phyloP scores from a whole-genome alignment of 768 basidiomycete species.

The Mycena alexandri region DNA sequence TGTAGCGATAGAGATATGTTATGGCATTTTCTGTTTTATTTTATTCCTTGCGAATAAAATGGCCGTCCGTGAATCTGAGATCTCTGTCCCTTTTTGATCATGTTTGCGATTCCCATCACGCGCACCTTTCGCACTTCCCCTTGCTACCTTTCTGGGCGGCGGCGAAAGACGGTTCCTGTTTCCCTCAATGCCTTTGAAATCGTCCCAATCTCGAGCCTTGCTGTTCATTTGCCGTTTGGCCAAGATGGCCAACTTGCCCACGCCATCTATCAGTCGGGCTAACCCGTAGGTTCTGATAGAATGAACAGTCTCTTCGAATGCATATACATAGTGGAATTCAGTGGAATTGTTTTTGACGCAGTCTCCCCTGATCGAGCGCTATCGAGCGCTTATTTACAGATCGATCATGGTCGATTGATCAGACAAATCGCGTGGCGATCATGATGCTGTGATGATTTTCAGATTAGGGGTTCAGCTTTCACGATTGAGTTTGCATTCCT shows the following conservation, averaged over 20 bases:
- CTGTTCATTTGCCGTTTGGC: too few species aligned
- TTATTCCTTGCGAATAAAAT: conserved; percentile 32
- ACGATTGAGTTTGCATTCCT: too few species aligned
- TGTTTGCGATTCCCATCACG: conserved; percentile 13
- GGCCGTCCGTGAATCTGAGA: conserved; percentile 16
- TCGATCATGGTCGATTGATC: too few species aligned
- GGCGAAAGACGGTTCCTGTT: too few species aligned
- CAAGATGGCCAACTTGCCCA: too few species aligned
- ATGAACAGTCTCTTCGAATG: not conserved
- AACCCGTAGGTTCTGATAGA: conserved; percentile 12
- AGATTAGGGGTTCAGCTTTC: not conserved
- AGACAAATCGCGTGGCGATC: conserved; percentile 5
- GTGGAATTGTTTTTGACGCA: not conserved
- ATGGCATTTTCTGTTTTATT: conserved; percentile 32
- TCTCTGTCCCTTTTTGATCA: not conserved
- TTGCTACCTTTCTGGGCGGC: conserved; percentile 14
- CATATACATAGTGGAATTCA: too few species aligned
- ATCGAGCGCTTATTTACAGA: too few species aligned
- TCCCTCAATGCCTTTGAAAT: too few species aligned
- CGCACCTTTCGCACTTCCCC: conserved; percentile 28
- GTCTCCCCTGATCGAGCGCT: too few species aligned
- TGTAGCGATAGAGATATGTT: conserved; percentile 27
- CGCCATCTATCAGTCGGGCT: not conserved
- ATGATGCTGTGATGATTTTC: conserved; percentile 8
- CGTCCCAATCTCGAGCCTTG: too few species aligned